Evolutionary conservation across 768 basidiomycete species (phyloP), one percentile per base, ranked within the genome.

Genomic region (Gloeopeniophorella convolvens): DNA sequence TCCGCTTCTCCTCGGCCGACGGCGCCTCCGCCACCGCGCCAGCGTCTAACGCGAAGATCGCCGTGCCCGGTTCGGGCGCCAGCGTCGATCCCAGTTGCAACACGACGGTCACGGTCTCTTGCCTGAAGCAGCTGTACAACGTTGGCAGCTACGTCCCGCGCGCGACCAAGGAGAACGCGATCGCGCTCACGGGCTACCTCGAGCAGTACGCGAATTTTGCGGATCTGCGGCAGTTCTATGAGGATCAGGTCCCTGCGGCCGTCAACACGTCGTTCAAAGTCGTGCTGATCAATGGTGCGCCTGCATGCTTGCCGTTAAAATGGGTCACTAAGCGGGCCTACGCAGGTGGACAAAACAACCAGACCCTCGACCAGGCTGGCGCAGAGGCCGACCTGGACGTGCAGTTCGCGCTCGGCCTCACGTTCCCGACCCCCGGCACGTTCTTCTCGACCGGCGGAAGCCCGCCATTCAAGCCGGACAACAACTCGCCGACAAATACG

Each of bases 111-210:
- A 71, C 69, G 3, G 48, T 66, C 26, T 51, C 56, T 8, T 71
- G 70, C 51, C 35, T 71, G 12, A 47, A 56, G 45, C 42, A 68
- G 46, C 53, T 71, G 6, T 70, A 70, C 56, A 70, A 70, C 36
- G 60, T 59, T 1, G 58, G 54, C 2, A 60, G 59, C 10, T 68
- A 64, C 57, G 23, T 8, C 7, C 55, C 61, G 3, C 43, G 48
- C n/a, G 45, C 44, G 7, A 40, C 35, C 11, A 48, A 47, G 35
- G 60, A 57, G 23, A 71, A 70, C 50, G 41, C 57, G 46, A 63
- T 71, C 34, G 70, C 59, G 8, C 56, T 67, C 33, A 64, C 69
- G 3, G 68, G 67, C 20, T 71, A 71, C 54, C 59, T 69, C n/a
- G 61, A 60, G 24, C 53, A 68, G 50, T 65, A 60, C 45, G 66